Evolutionary conservation across 2,329 filamentous ascomycete genomes (phyloP).

Genomic region (Neofusicoccum laricinum): DNA sequence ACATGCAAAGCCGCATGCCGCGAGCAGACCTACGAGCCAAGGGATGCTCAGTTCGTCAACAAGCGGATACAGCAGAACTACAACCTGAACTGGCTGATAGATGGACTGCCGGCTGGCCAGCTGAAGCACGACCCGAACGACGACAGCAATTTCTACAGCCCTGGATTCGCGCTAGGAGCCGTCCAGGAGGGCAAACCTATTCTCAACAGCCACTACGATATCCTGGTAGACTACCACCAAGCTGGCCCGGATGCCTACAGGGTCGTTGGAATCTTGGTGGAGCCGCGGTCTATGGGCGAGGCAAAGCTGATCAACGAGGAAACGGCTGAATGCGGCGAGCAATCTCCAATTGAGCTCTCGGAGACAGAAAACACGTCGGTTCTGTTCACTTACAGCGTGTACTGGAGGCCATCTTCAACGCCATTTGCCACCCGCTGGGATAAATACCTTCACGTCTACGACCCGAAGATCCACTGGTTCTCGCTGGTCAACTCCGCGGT

Average conservation of each 20-base stretch:
- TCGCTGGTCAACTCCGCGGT: conserved; percentile 94
- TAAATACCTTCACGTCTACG: conserved; percentile 95
- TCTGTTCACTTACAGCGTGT: conserved; percentile 87
- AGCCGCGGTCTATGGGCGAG: conserved; percentile 70
- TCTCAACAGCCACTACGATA: conserved; percentile 95
- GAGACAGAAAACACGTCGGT: conserved; percentile 65
- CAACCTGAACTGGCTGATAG: conserved; percentile 92
- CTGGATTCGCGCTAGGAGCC: conserved; percentile 77
- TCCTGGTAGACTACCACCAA: conserved; percentile 87
- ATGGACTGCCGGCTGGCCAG: conserved; percentile 89
- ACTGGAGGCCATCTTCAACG: conserved; percentile 79
- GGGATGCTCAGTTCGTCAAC: conserved; percentile 76
- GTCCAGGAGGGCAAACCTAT: conserved; percentile 48
- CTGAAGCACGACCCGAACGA: conserved; percentile 73
- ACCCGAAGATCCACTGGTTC: conserved; percentile 99
- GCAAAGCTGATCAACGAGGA: conserved; percentile 51
- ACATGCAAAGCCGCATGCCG: conserved; percentile 79
- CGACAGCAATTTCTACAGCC: conserved; percentile 79
- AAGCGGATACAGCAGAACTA: conserved; percentile 79
- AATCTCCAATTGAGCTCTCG: conserved; percentile 59
- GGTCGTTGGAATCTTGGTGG: conserved; percentile 88
- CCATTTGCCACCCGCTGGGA: conserved; percentile 98
- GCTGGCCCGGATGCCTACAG: conserved; percentile 70
- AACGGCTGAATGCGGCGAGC: conserved; percentile 62
- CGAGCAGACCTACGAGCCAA: conserved; percentile 61